Evolutionary conservation across 345 rosid genomes (phyloP).

Genomic region (Barbarea vulgaris): DNA sequence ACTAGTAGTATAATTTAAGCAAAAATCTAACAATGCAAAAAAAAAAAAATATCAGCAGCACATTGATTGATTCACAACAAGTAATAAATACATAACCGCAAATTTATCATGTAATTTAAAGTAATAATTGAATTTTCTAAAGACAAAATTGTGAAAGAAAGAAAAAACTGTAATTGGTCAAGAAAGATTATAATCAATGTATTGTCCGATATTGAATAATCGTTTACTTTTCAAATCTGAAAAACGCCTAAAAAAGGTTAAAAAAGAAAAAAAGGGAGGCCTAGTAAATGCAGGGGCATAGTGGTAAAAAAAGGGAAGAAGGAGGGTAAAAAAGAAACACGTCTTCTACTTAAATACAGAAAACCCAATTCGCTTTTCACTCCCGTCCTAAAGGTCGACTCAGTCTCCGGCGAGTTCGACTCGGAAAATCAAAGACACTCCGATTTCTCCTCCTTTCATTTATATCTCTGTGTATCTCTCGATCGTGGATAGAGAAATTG

Average conservation of each 20-base stretch:
- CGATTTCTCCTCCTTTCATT: not conserved
- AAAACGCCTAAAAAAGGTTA: not conserved
- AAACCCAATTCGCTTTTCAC: slow-evolving; percentile 19
- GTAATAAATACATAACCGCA: not conserved
- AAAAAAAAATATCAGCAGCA: too few relatives aligned
- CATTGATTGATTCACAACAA: not conserved
- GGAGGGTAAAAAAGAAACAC: not conserved
- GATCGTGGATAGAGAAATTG: not conserved
- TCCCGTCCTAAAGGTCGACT: slow-evolving; percentile 29
- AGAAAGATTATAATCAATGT: not conserved
- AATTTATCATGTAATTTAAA: too few relatives aligned
- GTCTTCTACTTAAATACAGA: slow-evolving; percentile 3
- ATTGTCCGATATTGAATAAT: not conserved
- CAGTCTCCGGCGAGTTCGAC: slow-evolving; percentile 38
- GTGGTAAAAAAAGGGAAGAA: not conserved
- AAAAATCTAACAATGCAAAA: not conserved
- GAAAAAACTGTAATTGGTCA: not conserved
- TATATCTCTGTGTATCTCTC: not conserved
- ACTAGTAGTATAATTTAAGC: too few relatives aligned
- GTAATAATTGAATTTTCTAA: not conserved
- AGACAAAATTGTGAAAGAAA: not conserved
- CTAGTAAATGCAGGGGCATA: not conserved
- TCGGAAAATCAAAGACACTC: slow-evolving; percentile 23
- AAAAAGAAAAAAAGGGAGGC: not conserved
- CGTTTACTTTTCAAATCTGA: not conserved